These are phyloP conservation scores for Crucihimalaya himalaica DNA, from an alignment of 345 rosid genomes.

Conservation along the genomic window DNA sequence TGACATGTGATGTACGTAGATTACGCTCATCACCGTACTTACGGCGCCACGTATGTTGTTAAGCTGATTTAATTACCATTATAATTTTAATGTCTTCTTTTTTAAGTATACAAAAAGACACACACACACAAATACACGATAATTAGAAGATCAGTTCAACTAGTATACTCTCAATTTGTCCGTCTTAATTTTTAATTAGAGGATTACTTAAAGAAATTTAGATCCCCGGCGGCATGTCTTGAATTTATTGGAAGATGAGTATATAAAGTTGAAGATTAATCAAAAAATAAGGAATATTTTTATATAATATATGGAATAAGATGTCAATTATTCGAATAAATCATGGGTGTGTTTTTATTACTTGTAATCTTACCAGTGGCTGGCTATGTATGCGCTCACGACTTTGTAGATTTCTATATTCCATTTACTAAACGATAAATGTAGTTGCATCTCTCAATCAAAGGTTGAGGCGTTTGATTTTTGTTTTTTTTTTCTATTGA, in stretches of 20 bases:
- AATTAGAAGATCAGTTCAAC: constrained; percentile 8
- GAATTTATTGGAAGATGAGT: constrained; percentile 30
- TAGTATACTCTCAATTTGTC: constrained; percentile 24
- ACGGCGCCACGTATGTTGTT: constrained; percentile 39
- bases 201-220: neutral
- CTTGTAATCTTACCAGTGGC: constrained; percentile 26
- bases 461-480: neutral
- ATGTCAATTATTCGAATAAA: constrained; percentile 16
- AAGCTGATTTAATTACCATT: constrained; percentile 14
- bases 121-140: neutral
- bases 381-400: neutral
- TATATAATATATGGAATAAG: neutral
- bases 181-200: neutral
- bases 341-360: constrained; percentile 17
- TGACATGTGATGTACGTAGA: constrained; percentile 40
- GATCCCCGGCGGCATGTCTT: constrained; percentile 16
- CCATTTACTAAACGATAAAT: neutral
- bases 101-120: neutral
- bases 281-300: neutral
- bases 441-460: neutral
- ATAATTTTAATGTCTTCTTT: neutral
- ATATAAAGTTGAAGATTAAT: neutral
- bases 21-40: constrained; percentile 32
- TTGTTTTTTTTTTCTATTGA: neutral
- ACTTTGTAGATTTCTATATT: neutral